phyloP scores from a whole-genome alignment of 148 eudicot genomes.

The Silene uniflora region DNA sequence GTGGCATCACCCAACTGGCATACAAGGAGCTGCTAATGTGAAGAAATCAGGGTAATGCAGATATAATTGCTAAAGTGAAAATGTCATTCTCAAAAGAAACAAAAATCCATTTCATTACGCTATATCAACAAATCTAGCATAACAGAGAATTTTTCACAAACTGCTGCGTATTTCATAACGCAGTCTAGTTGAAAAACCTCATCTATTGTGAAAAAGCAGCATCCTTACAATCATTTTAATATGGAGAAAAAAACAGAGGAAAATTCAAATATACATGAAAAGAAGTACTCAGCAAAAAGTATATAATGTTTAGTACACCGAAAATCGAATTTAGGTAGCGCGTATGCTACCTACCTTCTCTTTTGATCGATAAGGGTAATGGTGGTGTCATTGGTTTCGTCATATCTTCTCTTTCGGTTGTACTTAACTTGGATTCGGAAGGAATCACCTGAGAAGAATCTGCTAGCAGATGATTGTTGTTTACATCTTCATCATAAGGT shows the following conservation, averaged over 20 bases:
- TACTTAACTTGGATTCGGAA: slow-evolving; percentile 26
- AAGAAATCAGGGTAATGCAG: too few species aligned
- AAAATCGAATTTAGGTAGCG: background rate
- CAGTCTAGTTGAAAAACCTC: background rate
- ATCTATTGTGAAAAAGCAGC: background rate
- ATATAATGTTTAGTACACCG: background rate
- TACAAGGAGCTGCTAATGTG: too few species aligned
- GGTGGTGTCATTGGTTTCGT: slow-evolving; percentile 32
- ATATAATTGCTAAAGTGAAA: too few species aligned
- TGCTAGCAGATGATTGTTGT: slow-evolving; percentile 33
- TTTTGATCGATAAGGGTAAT: slow-evolving; percentile 25
- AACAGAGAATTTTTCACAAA: background rate
- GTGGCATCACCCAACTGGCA: too few species aligned
- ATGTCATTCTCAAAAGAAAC: too few species aligned
- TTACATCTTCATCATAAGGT: slow-evolving; percentile 40
- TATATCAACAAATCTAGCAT: background rate
- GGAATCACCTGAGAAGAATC: slow-evolving; percentile 41
- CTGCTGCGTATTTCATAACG: background rate
- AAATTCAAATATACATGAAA: background rate
- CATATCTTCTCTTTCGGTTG: slow-evolving; percentile 23
- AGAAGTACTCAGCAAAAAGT: slow-evolving; percentile 11
- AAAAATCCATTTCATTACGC: too few species aligned
- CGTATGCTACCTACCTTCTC: slow-evolving; percentile 22
- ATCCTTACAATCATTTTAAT: background rate
- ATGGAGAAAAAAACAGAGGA: background rate